Percentiles rank a stretch among this genome's conserved stretches.
phyloP scores from a whole-genome alignment of 805 yeast genomes.

The Lipomyces yamadae region DNA sequence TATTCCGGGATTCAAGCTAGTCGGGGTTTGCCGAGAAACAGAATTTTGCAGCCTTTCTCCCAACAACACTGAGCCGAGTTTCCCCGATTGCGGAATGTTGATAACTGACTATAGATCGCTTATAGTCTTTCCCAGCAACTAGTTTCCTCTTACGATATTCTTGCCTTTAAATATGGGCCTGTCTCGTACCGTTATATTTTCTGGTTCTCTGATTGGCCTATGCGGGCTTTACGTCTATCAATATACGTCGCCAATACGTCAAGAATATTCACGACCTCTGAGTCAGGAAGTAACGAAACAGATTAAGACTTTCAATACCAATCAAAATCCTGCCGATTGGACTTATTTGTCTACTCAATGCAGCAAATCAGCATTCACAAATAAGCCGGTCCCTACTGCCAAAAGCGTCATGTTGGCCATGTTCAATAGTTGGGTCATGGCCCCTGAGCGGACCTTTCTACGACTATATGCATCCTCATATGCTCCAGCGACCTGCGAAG shows the following conservation, averaged over 20 bases:
- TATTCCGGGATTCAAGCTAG: too few species aligned
- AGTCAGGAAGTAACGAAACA: neutral
- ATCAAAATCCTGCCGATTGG: neutral
- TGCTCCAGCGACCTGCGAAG: neutral
- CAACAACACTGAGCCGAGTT: too few species aligned
- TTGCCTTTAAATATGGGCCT: neutral
- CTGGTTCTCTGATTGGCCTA: neutral
- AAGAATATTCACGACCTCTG: neutral
- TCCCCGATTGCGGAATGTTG: too few species aligned
- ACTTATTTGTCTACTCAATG: neutral
- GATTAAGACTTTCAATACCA: constrained; percentile 1
- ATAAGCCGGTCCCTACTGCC: neutral
- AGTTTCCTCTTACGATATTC: too few species aligned
- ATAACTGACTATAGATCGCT: too few species aligned
- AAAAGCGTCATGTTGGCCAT: neutral
- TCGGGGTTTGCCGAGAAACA: too few species aligned
- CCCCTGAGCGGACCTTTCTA: neutral
- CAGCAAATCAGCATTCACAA: neutral
- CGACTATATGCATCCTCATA: neutral
- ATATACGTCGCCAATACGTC: constrained; percentile 4
- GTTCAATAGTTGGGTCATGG: constrained; percentile 7
- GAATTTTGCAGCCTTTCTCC: too few species aligned
- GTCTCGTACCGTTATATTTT: neutral
- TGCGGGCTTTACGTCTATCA: neutral
- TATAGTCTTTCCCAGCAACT: too few species aligned